phyloP scores from a whole-genome alignment of 352 stramenopile genomes.

The Phytophthora pluvialis region DNA sequence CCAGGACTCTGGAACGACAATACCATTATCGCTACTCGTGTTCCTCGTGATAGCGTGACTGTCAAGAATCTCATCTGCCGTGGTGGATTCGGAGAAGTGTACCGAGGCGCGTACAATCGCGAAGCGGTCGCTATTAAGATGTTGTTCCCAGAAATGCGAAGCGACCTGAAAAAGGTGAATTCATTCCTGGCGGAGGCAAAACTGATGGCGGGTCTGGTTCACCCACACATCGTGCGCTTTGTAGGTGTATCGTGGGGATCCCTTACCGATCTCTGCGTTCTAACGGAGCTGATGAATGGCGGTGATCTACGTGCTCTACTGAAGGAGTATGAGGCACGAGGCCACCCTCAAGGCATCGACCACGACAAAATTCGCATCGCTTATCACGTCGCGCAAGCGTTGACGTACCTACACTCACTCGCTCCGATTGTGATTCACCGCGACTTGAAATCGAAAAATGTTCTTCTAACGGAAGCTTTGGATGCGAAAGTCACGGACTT shows the following conservation, averaged over 20 bases:
- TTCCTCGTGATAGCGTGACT: conserved; percentile 10
- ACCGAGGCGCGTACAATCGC: conserved; percentile 41
- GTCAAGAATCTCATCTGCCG: conserved; percentile 7
- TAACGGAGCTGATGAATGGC: conserved; percentile 47
- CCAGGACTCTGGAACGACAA: conserved; percentile 13
- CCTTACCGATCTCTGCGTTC: conserved; percentile 34
- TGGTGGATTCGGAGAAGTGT: conserved; percentile 49
- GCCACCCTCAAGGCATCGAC: conserved; percentile 23
- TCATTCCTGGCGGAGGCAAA: conserved; percentile 46
- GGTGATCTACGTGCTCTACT: conserved; percentile 41
- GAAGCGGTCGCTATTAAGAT: conserved; percentile 53
- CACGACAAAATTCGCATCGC: conserved; percentile 35
- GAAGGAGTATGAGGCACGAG: conserved; percentile 14
- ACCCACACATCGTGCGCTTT: conserved; percentile 58
- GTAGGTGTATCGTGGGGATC: conserved; percentile 49
- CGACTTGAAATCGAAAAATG: conserved; percentile 53
- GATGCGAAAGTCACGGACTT: conserved; percentile 52
- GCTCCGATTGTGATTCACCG: too few species aligned
- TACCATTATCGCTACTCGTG: conserved; percentile 12
- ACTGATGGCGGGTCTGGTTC: conserved; percentile 47
- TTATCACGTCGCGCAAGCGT: too few species aligned
- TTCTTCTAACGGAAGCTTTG: conserved; percentile 30
- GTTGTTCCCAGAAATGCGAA: conserved; percentile 25
- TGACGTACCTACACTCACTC: conserved; percentile 9
- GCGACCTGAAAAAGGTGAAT: conserved; percentile 44